Percentiles rank a stretch among this genome's conserved stretches.
Conservation (phyloP, 306 rosid species). For the Parietaria judaica region DNA sequence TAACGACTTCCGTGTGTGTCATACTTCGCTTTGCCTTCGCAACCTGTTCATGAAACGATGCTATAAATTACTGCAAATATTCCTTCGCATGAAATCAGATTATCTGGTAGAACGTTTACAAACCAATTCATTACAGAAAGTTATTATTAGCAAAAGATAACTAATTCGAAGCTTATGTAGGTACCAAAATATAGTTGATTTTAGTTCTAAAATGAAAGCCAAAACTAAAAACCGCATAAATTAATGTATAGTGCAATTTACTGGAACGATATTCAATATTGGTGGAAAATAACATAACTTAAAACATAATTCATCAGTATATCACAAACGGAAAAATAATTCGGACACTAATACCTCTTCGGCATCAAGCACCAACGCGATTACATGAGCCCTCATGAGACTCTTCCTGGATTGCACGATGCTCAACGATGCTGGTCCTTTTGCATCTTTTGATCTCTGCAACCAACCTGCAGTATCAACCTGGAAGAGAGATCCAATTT, state of each 20-base stretch:
- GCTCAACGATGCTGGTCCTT: conserved; percentile 92
- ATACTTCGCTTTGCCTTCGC: conserved; percentile 65
- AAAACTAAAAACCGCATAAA: neutral
- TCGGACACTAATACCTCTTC: conserved; percentile 47
- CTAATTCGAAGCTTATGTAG: no score
- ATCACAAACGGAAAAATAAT: neutral
- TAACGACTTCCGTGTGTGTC: conserved; percentile 92
- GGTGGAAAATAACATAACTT: no score
- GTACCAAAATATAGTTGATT: conserved; percentile 6
- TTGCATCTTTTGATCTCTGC: conserved; percentile 77
- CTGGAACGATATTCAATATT: no score
- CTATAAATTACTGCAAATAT: neutral
- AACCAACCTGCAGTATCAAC: conserved; percentile 99
- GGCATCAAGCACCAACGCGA: conserved; percentile 93
- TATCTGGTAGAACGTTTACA: neutral
- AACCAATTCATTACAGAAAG: neutral
- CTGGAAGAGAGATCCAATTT: conserved; percentile 25
- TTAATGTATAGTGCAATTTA: neutral
- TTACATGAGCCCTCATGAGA: conserved; percentile 86
- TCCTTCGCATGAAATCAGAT: neutral
- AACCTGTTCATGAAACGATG: conserved; percentile 36
- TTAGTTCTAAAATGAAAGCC: neutral
- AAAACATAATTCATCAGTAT: no score
- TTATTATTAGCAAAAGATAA: conserved; percentile 8
- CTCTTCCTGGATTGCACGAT: conserved; percentile 87